Evolutionary conservation across 1,284 basidiomycete genomes (phyloP), one percentile per base, ranked within the genome.

Genomic region (Neonothopanus nambi): DNA sequence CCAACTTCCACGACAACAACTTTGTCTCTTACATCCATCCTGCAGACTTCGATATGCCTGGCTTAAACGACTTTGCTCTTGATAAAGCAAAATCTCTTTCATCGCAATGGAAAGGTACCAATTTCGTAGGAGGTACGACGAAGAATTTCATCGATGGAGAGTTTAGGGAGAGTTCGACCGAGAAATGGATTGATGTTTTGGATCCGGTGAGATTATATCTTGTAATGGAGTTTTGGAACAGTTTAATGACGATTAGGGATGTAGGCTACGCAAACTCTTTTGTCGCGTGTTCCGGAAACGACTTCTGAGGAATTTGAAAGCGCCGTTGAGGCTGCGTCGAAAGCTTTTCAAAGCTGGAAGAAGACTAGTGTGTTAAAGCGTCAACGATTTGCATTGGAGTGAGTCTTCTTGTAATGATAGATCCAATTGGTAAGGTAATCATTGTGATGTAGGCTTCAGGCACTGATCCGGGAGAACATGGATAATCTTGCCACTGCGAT

Each of bases 121-220:
- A 17, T 18, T 51, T 51, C 24, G 12, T 42, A 26, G 49, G 49
- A 26, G 49, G 49, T 24, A 44, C 30, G 5, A 42, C 49, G 13
- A 51, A 43, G 33, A 51, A 51, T 13, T 51, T 51, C 21, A 51
- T 51, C 41, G 49, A 51, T 43, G 49, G 49, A 12, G 49, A 43
- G 24, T 51, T 51, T 23, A 28, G 41, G 13, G 49, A 51, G 26
- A 51, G 49, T 36, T 15, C 41, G 2, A 36, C 49, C 12, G 41
- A 36, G 7, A 51, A 51, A 36, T 51, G 49, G 49, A 51, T 51
- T 26, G 49, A 51, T 17, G 17, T 51, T 18, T 36, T 43, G 30
- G 49, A 51, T 51, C 49, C 49, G 21, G 36, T 17, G 21, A 17
- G 18, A 46, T 5, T 17, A 7, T 13, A 30, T 17, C 5, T 39